Evolutionary conservation across 306 rosid species (phyloP).

Genomic region (Rosa multiflora): DNA sequence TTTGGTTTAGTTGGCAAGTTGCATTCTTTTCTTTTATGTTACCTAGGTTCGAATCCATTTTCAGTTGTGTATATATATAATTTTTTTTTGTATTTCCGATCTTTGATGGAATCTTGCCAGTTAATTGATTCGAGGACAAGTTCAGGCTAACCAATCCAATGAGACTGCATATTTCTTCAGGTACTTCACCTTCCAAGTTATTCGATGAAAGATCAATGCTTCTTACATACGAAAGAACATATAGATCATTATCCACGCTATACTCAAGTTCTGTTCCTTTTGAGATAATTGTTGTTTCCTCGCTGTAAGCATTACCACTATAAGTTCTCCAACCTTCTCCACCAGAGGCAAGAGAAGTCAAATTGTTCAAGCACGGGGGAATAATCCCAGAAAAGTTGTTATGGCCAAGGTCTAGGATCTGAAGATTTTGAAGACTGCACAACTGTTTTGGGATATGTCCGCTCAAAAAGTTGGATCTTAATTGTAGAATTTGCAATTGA

Average conservation of each 20-base stretch:
- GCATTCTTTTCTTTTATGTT: no score
- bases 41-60: no score
- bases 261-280: not conserved
- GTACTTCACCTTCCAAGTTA: not conserved
- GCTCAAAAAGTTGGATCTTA: not conserved
- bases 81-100: no score
- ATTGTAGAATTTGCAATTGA: no score
- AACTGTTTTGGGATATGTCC: not conserved
- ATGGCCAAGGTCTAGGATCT: not conserved
- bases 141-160: not conserved
- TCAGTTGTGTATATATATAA: no score
- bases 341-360: not conserved
- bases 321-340: fast-evolving
- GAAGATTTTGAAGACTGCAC: not conserved
- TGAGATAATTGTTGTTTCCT: not conserved
- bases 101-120: not conserved
- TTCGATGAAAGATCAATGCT: not conserved
- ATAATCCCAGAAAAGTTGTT: not conserved
- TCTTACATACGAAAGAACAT: no score
- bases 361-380: not conserved
- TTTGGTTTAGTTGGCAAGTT: no score
- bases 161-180: not conserved
- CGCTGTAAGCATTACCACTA: not conserved
- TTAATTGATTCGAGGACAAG: no score
- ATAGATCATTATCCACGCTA: no score